Evolutionary conservation across 1,139 yeast species (phyloP), one percentile per base, ranked within the genome.

Genomic region (Debaryomyces robertsiae): DNA sequence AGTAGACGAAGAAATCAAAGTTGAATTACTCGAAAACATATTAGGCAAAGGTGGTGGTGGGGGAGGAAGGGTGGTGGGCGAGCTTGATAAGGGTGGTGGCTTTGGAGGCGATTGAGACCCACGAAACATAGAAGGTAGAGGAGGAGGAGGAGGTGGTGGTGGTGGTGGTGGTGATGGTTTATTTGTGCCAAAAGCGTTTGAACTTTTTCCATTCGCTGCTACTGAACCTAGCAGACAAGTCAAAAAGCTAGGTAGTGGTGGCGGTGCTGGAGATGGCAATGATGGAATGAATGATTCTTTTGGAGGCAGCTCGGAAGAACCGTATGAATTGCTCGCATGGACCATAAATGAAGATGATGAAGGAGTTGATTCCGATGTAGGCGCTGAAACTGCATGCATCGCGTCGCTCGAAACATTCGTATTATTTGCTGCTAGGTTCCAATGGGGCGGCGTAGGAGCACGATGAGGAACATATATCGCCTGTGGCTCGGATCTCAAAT

Each of bases 391-490:
- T 9, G 52, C 47, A 10, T 11, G 27, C n/a, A 6, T 32, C 6
- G 5, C 10, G 11, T 25, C 28, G 11, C 11, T 25, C 10, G 11
- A 6, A 6, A 11, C 11, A 25, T n/a, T 25, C 13, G 6, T 27
- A n/a, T 6, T 25, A 6, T 25, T 11, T 5, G 28, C 14, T 25
- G 11, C 14, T 6, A 11, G 10, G 10, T n/a, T 25, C 36, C 29
- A 33, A 15, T 33, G n/a, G 7, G 36, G 25, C n/a, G 68, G 67
- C 2, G 73, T 69, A 3, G 71, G 69, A 7, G 66, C 63, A 9
- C 69, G 62, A 5, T 69, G 64, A 10, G 63, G 61, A 19, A 67
- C 58, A 9, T 27, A 15, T 25, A 38, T 6, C 15, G 27, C 13
- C n/a, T 11, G 27, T 9, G 27, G 29, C 27, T 27, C 36, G 9